Percentiles rank a stretch among this genome's conserved stretches.
Conservation (phyloP, 768 basidiomycete genomes). For the Podaxis sp. region DNA sequence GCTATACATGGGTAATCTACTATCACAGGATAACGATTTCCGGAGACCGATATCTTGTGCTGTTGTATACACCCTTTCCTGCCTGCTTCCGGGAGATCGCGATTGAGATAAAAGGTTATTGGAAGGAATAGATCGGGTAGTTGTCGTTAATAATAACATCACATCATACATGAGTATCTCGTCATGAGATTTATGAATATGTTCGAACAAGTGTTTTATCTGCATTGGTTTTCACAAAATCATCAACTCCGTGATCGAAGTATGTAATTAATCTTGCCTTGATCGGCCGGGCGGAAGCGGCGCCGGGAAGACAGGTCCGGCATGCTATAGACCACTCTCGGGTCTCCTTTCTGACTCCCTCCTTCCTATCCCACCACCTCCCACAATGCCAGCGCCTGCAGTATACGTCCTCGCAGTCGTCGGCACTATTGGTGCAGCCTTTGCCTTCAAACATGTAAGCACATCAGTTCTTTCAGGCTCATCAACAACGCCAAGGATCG, state of each 20-base stretch:
- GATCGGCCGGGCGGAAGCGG: constrained; percentile 3
- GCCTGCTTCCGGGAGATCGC: constrained; percentile 42
- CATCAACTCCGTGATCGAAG: too few relatives aligned
- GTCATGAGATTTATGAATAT: constrained; percentile 10
- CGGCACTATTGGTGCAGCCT: constrained; percentile 45
- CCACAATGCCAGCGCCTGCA: constrained; percentile 36
- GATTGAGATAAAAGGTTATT: constrained; percentile 11
- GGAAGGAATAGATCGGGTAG: constrained; percentile 22
- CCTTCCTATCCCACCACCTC: neutral
- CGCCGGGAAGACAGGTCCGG: neutral
- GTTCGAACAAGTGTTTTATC: constrained; percentile 14
- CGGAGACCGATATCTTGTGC: constrained; percentile 58
- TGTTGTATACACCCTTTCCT: constrained; percentile 86
- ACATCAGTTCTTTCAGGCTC: neutral
- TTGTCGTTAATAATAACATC: constrained; percentile 20
- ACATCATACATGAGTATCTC: constrained; percentile 20
- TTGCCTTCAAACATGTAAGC: constrained; percentile 60
- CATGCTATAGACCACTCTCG: neutral
- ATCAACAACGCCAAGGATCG: neutral
- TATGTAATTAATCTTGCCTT: neutral
- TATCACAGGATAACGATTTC: constrained; percentile 35
- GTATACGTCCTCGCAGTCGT: constrained; percentile 53
- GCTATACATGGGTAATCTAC: constrained; percentile 13
- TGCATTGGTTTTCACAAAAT: too few relatives aligned
- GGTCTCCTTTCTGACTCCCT: neutral